Conservation (phyloP, 2,329 filamentous ascomycete species). For the Neofusicoccum kwambonambiense region DNA sequence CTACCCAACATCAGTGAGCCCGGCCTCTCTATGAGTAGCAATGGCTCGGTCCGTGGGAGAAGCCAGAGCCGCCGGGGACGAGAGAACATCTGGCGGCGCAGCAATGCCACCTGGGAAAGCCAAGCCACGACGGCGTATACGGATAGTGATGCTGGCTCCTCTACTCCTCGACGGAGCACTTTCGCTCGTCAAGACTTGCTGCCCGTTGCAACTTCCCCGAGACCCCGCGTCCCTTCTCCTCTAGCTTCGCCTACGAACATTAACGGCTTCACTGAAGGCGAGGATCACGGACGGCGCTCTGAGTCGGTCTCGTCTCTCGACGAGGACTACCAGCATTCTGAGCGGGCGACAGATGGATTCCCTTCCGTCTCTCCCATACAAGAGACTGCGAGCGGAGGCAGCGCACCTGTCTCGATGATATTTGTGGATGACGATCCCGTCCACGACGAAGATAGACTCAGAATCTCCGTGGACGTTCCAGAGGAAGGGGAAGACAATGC, state of each 20-base stretch:
- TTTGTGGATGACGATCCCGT: background rate
- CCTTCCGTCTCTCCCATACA: constrained; percentile 11
- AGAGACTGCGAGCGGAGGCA: background rate
- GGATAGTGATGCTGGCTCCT: constrained; percentile 1
- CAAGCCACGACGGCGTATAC: constrained; percentile 4
- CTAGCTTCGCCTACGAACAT: background rate
- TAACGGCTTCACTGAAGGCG: background rate
- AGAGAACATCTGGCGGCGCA: background rate
- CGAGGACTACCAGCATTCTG: background rate
- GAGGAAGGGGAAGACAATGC: background rate
- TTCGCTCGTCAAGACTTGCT: background rate
- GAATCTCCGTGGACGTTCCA: background rate
- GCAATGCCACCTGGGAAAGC: constrained; percentile 1
- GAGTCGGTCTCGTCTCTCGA: background rate
- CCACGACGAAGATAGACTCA: background rate
- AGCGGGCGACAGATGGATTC: background rate
- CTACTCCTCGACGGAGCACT: background rate
- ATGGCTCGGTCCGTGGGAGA: background rate
- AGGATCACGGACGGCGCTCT: background rate
- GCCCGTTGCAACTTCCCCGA: background rate
- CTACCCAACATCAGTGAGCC: background rate
- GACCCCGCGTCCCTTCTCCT: constrained; percentile 1
- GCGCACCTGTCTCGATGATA: background rate
- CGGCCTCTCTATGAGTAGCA: background rate
- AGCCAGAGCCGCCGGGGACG: constrained; percentile 2